Conservation (phyloP, 169 alveolate genomes). For the Perkinsus olseni region DNA sequence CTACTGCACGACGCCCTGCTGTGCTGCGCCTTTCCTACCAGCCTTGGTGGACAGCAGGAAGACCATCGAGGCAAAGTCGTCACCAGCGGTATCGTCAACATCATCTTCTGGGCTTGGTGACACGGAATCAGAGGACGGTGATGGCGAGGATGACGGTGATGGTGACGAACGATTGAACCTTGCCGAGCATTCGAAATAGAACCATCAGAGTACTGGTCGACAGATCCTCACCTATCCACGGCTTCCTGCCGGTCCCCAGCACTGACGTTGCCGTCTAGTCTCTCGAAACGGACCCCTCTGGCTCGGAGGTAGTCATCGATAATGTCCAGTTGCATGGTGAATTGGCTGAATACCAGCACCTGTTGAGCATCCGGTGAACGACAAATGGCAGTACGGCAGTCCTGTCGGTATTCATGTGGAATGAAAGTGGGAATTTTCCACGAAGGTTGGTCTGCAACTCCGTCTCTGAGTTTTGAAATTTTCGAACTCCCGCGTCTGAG, state of each 20-base stretch:
- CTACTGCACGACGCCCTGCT: background rate
- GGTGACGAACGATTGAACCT: background rate
- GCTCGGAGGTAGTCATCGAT: conserved; percentile 83
- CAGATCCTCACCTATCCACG: conserved; percentile 86
- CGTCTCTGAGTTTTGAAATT: too few species aligned
- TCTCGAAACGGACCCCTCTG: conserved; percentile 83
- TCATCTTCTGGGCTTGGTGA: background rate
- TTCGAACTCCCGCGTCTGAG: too few species aligned
- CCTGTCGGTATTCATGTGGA: too few species aligned
- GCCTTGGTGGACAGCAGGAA: conserved; percentile 92
- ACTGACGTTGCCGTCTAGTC: conserved; percentile 94
- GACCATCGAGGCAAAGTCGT: conserved; percentile 54
- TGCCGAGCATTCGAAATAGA: conserved; percentile 38
- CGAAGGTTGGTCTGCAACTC: too few species aligned
- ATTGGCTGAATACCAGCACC: conserved; percentile 81
- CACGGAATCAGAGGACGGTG: background rate
- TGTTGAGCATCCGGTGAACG: background rate
- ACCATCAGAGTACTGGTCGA: conserved; percentile 74
- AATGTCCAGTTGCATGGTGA: conserved; percentile 88
- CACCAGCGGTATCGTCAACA: background rate
- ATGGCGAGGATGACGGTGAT: background rate
- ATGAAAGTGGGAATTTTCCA: too few species aligned
- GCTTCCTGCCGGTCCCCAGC: conserved; percentile 85
- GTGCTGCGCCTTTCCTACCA: conserved; percentile 30
- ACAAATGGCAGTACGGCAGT: too few species aligned